phyloP scores from a whole-genome alignment of 352 stramenopile species.

The Globisporangium cederbergense region DNA sequence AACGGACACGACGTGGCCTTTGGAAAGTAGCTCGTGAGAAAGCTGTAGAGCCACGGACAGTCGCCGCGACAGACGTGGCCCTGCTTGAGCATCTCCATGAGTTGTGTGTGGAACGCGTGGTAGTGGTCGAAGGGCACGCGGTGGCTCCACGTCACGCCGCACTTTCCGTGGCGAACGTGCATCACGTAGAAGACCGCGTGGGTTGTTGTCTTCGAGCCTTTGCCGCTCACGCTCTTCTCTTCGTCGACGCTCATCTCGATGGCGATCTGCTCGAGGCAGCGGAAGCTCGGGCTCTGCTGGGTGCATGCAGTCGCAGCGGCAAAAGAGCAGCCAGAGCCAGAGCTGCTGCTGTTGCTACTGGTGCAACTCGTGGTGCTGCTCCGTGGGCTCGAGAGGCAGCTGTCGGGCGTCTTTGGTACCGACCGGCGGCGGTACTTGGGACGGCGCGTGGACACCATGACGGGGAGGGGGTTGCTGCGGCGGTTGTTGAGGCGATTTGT shows the following conservation, averaged over 20 bases:
- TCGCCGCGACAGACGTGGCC: slow-evolving; percentile 12
- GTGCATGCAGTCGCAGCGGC: not conserved
- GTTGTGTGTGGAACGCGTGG: slow-evolving; percentile 3
- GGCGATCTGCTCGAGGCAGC: slow-evolving; percentile 12
- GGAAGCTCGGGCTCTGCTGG: slow-evolving; percentile 13
- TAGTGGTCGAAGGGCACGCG: not conserved
- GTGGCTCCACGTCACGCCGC: slow-evolving; percentile 12
- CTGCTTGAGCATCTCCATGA: slow-evolving; percentile 9
- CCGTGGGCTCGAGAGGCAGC: slow-evolving; percentile 6
- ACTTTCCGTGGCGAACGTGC: slow-evolving; percentile 8
- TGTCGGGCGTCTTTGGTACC: slow-evolving; percentile 1
- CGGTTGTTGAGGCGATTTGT: not conserved
- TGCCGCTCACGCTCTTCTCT: slow-evolving; percentile 2
- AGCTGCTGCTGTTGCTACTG: slow-evolving; percentile 1
- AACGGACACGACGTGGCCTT: slow-evolving; percentile 9
- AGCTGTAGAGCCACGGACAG: slow-evolving; percentile 22
- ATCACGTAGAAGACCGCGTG: slow-evolving; percentile 12
- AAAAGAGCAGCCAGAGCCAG: not conserved
- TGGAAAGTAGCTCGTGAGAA: slow-evolving; percentile 22
- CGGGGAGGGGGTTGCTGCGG: not conserved
- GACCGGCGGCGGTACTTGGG: not conserved
- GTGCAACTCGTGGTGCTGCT: not conserved
- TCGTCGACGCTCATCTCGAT: slow-evolving; percentile 13
- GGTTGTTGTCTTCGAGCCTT: not conserved
- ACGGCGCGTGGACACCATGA: not conserved